Conservation (phyloP, 441 rosid genomes). For the Populus trichocarpa region DNA sequence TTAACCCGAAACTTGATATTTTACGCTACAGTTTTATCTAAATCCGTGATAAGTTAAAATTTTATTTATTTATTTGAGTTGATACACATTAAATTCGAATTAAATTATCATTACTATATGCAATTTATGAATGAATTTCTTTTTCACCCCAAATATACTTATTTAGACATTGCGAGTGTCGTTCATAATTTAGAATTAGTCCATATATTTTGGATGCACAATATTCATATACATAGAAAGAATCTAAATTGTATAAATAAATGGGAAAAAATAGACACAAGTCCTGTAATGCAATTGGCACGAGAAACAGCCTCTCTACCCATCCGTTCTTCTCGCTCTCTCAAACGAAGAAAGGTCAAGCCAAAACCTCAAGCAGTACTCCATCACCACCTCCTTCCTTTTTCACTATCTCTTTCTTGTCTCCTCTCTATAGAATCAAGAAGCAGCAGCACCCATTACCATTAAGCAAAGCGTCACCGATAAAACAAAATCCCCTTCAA, state of each 20-base stretch:
- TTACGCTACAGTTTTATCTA: too few species aligned
- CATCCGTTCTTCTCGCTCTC: not conserved
- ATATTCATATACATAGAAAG: not conserved
- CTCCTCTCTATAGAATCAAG: not conserved
- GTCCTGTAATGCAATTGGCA: not conserved
- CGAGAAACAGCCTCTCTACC: not conserved
- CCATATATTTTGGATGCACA: too few species aligned
- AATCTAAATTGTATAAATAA: too few species aligned
- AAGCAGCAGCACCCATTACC: not conserved
- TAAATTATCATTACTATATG: too few species aligned
- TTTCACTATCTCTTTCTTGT: not conserved
- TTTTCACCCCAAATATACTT: not conserved
- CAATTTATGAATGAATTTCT: not conserved
- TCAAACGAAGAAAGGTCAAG: slow-evolving; percentile 2
- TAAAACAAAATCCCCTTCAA: not conserved
- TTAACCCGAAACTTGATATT: too few species aligned
- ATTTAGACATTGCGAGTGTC: too few species aligned
- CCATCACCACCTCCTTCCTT: not conserved
- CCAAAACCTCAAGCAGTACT: not conserved
- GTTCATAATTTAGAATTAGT: too few species aligned
- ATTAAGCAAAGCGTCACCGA: not conserved
- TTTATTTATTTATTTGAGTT: too few species aligned
- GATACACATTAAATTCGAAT: too few species aligned
- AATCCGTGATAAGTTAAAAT: too few species aligned
- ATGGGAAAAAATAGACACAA: too few species aligned